A percentile compares a stretch with the other conserved stretches of the same genome.
Conservation (phyloP, 2,329 filamentous ascomycete genomes). For the Karstenula rhodostoma region DNA sequence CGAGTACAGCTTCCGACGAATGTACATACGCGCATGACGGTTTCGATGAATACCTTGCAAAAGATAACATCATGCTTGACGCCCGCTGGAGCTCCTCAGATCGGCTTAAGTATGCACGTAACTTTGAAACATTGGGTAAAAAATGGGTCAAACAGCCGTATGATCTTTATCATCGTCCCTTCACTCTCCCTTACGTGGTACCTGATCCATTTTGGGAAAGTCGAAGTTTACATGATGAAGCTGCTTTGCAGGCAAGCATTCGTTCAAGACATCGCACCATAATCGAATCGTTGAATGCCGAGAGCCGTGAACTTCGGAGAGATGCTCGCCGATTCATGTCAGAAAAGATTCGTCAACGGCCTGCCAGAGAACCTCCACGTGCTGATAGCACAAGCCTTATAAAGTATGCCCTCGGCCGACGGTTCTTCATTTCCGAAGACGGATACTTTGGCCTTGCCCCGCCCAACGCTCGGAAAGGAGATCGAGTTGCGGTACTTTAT, state of each 20-base stretch:
- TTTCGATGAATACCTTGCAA: neutral
- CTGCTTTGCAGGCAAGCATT: neutral
- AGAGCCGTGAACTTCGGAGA: neutral
- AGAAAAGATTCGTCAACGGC: neutral
- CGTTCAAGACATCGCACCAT: neutral
- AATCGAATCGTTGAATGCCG: neutral
- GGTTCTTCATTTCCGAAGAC: neutral
- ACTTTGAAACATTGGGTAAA: neutral
- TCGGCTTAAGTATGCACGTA: neutral
- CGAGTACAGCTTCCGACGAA: neutral
- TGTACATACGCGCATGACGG: neutral
- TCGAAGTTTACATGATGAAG: neutral
- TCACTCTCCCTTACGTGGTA: neutral
- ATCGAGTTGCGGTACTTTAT: neutral
- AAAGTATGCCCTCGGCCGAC: neutral
- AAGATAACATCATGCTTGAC: neutral
- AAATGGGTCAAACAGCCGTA: neutral
- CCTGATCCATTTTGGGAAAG: constrained; percentile 1
- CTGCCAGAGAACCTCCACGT: neutral
- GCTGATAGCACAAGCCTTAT: neutral
- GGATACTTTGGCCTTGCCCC: constrained; percentile 1
- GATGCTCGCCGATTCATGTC: neutral
- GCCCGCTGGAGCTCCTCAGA: neutral
- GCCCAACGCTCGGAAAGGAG: neutral
- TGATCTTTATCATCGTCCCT: neutral